Conservation (phyloP, 495 filamentous ascomycete species). For the Penicillium goetzii region DNA sequence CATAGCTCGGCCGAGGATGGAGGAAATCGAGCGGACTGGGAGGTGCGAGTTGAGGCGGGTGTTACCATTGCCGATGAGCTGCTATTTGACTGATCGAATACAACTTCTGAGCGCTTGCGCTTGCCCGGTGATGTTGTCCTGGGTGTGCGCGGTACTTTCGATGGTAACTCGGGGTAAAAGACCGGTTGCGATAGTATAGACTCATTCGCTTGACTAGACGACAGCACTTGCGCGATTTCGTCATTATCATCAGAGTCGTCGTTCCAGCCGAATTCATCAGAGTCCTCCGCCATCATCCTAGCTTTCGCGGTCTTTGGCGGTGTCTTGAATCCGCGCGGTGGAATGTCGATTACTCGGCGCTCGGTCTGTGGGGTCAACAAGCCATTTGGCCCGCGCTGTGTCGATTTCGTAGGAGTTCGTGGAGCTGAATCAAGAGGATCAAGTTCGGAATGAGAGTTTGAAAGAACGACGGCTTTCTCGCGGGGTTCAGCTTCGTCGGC, state of each 20-base stretch:
- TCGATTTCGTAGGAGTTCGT: constrained; percentile 30
- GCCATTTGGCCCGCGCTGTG: constrained; percentile 16
- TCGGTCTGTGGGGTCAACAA: constrained; percentile 47
- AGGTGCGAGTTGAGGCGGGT: constrained; percentile 28
- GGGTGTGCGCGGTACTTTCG: constrained; percentile 50
- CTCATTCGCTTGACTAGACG: constrained; percentile 18
- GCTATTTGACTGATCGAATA: constrained; percentile 6
- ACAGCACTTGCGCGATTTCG: constrained; percentile 21
- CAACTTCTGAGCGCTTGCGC: constrained; percentile 49
- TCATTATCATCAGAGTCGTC: constrained; percentile 43
- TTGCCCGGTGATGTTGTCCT: constrained; percentile 55
- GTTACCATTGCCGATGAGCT: constrained; percentile 25
- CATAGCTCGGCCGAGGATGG: constrained; percentile 40
- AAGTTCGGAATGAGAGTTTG: constrained; percentile 53
- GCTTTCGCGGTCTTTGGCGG: constrained; percentile 42
- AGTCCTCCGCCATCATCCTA: constrained; percentile 48
- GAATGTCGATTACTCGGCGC: constrained; percentile 21
- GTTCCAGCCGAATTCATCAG: constrained; percentile 52
- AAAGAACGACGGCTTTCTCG: constrained; percentile 54
- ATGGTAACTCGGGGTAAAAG: constrained; percentile 22
- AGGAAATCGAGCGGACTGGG: constrained; percentile 26
- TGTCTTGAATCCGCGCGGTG: constrained; percentile 27
- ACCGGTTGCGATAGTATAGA: constrained; percentile 29
- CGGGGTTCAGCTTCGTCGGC: constrained; percentile 61
- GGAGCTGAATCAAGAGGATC: constrained; percentile 24